Percentiles rank a stretch among this genome's conserved stretches.
phyloP scores from a whole-genome alignment of 2,329 filamentous ascomycete species.

The Shiraia bambusicola region DNA sequence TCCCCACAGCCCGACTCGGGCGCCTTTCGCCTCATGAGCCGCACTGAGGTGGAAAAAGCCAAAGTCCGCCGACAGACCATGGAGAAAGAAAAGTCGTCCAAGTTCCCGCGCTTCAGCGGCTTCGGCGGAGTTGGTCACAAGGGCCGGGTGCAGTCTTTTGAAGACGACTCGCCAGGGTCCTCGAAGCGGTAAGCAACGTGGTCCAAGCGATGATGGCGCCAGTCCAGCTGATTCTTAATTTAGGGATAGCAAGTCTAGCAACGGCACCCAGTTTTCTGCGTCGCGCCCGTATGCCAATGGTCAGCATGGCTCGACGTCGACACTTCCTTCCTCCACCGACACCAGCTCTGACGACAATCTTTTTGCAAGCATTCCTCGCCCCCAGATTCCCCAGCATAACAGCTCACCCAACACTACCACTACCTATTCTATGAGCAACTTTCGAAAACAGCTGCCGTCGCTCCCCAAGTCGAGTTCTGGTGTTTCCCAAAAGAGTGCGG shows the following conservation, averaged over 20 bases:
- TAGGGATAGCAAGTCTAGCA: conserved; percentile 47
- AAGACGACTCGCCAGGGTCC: conserved; percentile 40
- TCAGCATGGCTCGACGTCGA: conserved; percentile 42
- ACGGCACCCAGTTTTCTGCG: conserved; percentile 38
- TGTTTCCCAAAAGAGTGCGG: conserved; percentile 20
- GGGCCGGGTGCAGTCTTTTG: conserved; percentile 38
- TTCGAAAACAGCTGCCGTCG: conserved; percentile 33
- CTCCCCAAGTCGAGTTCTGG: conserved; percentile 27
- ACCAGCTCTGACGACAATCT: conserved; percentile 42
- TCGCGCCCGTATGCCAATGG: conserved; percentile 41
- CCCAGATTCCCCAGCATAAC: conserved; percentile 31
- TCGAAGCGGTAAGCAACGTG: conserved; percentile 39
- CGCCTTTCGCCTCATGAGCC: conserved; percentile 40
- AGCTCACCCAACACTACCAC: conserved; percentile 29
- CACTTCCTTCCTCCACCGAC: conserved; percentile 45
- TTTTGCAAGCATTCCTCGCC: conserved; percentile 37
- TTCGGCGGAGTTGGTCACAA: conserved; percentile 33
- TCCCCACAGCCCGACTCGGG: conserved; percentile 22
- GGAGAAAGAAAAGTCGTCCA: conserved; percentile 35
- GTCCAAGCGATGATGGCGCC: conserved; percentile 23
- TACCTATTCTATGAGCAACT: conserved; percentile 17
- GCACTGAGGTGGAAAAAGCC: conserved; percentile 32
- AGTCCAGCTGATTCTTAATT: conserved; percentile 30
- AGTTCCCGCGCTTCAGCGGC: conserved; percentile 39
- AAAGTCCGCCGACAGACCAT: conserved; percentile 32